Evolutionary conservation across 139 green algal species (phyloP), one percentile per base, ranked within the genome.

Genomic region (Chlamydomonas sp.): DNA sequence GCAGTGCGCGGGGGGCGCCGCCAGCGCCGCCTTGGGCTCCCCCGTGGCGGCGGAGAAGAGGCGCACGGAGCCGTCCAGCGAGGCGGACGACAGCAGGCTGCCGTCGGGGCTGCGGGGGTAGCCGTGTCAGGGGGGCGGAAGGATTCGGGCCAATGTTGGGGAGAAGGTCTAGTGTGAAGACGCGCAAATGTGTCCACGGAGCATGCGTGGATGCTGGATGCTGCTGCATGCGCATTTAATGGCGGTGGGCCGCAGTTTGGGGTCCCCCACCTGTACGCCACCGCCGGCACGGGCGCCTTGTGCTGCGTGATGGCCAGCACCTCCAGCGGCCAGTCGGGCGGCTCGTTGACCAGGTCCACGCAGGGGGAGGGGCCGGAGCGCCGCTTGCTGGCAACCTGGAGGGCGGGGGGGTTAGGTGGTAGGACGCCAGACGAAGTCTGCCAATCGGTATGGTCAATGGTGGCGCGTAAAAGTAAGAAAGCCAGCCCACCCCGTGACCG

Each of bases 11-110:
- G 82, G 82, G 59, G 82, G 60, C 57, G 82, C 71, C 20, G 71
- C 12, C 57, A 86, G 82, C 71, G 82, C 20, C 7, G 82, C 82
- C 82, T 86, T 86, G 82, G 82, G 82, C 71, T 86, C 82, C 61
- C 82, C 82, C 1, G 60, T 86, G 82, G 5, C 71, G 57, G 82
- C 82, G 69, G 79, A 71, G 71, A 71, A 86, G 5, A 86, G 82
- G 18, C 82, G 71, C n/a, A 86, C 62, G 9, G 60, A 31, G 5
- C 82, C 82, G 82, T 86, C 82, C 59, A 86, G 82, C 59, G 82
- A 86, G 71, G 82, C 82, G 9, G 82, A 86, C 18, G 68, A 61
- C 82, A 86, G 63, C 49, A 86, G 82, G 3, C n/a, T n/a, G 69
- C 82, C 82, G 82, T 86, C 82, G 8, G 82, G 82, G 9, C 58